Base-by-base conservation (phyloP, 345 rosid species). In the Citrus unshiu region DNA sequence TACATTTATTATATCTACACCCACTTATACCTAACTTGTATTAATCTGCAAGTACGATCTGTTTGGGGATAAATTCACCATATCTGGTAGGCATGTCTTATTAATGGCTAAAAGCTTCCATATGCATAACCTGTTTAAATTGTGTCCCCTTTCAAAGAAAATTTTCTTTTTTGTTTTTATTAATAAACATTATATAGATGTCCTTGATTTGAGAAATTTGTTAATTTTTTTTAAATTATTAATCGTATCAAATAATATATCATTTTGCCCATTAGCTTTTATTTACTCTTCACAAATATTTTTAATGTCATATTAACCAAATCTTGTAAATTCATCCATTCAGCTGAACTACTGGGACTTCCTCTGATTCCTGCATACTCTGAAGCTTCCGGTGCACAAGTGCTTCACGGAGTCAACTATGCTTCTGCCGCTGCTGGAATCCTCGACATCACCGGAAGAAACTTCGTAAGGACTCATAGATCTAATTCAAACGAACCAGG, bases 351-450 rank as follows among this genome's bases (percentile, higher is more conserved):
- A 21, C 85, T 93, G 21, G 97, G 97, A 40, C 91, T 96, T 60
- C 97, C 99, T 14, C 70, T 94, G 74, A 94, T 91, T 82, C 99
- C 98, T 67, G 89, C 99, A 9, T 86, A 77, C 82, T 88, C 97
- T 9, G 91, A 91, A 79, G 98, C 98, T 40, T 82, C 95, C 27
- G 93, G 95, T 10, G 88, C 89, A 56, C 88, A 93, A 84, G 81
- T 96, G 54, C 91, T 94, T 74, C 92, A 88, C 61, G 99, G 97
- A 1, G 88, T 93, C 81, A 96, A 96, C 88, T 96, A 93, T 57
- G 99, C 99, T 65, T 96, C 99, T 13, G 98, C 99, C 0, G 99
- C 99, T 7, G 94, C 99, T 0, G 99, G 99, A 37, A 94, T 96
- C 60, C 98, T 96, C 25, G 97, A 92, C 51, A 80, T 81, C 83